Evolutionary conservation across 2,329 filamentous ascomycete genomes (phyloP).

Genomic region (Talaromyces sp.): DNA sequence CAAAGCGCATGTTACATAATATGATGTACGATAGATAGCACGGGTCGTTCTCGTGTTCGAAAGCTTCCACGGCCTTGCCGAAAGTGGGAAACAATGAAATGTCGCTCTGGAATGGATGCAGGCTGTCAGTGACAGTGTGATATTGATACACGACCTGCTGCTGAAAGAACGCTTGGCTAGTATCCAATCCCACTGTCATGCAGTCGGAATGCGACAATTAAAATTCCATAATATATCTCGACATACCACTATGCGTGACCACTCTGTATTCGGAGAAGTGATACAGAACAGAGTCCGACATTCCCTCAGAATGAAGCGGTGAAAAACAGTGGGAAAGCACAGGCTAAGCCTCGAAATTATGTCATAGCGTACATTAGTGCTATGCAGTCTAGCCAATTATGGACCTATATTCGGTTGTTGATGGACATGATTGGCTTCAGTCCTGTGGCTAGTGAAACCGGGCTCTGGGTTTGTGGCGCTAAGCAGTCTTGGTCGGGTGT

Average conservation of each 20-base stretch:
- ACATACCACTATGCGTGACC: too few species aligned
- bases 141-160: neutral
- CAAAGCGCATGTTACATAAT: neutral
- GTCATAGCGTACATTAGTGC: constrained; percentile 12
- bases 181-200: neutral
- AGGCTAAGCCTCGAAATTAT: constrained; percentile 11
- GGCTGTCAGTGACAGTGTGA: neutral
- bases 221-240: neutral
- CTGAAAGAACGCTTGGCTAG: neutral
- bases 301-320: constrained; percentile 8
- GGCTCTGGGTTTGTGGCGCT: constrained; percentile 6
- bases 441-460: constrained; percentile 5
- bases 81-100: neutral
- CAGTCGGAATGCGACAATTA: neutral
- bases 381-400: neutral
- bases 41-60: neutral
- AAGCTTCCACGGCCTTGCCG: constrained; percentile 9
- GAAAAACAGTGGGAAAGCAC: neutral
- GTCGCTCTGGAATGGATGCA: neutral
- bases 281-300: neutral
- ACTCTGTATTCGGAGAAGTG: too few species aligned
- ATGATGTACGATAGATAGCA: neutral
- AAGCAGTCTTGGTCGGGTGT: neutral
- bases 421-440: neutral
- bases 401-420: neutral